Evolutionary conservation across 805 yeast species (phyloP).

Genomic region (Wickerhamomyces xylosicus): DNA sequence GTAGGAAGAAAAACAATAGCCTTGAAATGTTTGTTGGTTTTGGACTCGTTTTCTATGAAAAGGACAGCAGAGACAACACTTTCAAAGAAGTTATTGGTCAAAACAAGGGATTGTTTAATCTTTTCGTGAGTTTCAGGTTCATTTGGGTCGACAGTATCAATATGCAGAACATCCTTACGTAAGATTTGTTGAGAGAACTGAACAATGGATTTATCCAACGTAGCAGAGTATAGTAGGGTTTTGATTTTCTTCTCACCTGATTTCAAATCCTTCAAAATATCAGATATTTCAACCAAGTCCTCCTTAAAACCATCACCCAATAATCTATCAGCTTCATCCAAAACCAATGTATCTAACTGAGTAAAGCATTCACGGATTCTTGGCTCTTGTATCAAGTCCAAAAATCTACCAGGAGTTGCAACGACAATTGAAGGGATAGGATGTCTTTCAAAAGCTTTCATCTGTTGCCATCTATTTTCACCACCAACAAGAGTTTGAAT

Average conservation of each 20-base stretch:
- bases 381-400: constrained; percentile 44
- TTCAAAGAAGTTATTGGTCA: constrained; percentile 45
- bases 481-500: constrained; percentile 65
- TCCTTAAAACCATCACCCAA: constrained; percentile 73
- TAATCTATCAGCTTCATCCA: constrained; percentile 89
- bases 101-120: constrained; percentile 56
- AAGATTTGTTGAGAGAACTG: constrained; percentile 51
- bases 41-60: constrained; percentile 31
- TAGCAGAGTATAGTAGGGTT: constrained; percentile 79
- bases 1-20: constrained; percentile 81
- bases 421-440: constrained; percentile 53
- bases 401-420: constrained; percentile 84
- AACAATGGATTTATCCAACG: constrained; percentile 62
- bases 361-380: constrained; percentile 35
- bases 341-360: constrained; percentile 51
- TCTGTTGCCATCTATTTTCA: constrained; percentile 30
- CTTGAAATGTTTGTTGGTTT: constrained; percentile 42
- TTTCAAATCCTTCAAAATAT: constrained; percentile 29
- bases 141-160: constrained; percentile 66
- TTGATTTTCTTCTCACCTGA: constrained; percentile 33
- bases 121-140: constrained; percentile 75
- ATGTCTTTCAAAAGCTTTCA: constrained; percentile 20
- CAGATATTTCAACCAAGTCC: constrained; percentile 49
- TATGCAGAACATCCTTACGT: constrained; percentile 44
- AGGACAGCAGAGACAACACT: constrained; percentile 48